Conservation (phyloP, 805 yeast genomes). For the Kodamaea restingae region DNA sequence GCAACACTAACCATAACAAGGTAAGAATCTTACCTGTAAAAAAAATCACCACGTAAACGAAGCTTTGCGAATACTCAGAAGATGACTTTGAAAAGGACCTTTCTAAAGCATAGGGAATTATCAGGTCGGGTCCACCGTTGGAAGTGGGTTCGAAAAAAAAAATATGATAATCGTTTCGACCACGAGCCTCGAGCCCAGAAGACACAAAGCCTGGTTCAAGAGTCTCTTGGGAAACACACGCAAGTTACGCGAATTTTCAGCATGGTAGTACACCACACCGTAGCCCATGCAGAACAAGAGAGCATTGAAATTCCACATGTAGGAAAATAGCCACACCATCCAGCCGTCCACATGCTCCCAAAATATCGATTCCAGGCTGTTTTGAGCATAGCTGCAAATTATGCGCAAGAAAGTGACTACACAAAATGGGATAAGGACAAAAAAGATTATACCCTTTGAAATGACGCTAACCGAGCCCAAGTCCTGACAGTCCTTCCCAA, state of each 20-base stretch:
- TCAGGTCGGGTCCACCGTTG: not conserved
- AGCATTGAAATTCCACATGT: conserved; percentile 12
- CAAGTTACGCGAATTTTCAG: conserved; percentile 19
- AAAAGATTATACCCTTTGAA: conserved; percentile 26
- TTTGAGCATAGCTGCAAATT: conserved; percentile 9
- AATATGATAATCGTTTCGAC: not conserved
- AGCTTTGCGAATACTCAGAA: not conserved
- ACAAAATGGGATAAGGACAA: conserved; percentile 20
- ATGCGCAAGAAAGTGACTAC: not conserved
- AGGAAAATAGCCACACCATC: conserved; percentile 8
- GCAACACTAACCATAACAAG: conserved; percentile 13
- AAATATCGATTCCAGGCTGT: conserved; percentile 11
- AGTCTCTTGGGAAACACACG: conserved; percentile 19
- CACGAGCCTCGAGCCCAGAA: not conserved
- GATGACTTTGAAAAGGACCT: not conserved
- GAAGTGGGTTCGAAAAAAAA: not conserved
- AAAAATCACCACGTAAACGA: not conserved
- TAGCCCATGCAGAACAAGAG: conserved; percentile 33
- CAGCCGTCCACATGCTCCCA: conserved; percentile 1
- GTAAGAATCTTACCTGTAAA: not conserved
- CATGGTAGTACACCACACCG: conserved; percentile 29
- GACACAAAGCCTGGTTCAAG: not conserved
- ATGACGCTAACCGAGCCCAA: conserved; percentile 26
- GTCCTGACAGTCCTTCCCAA: conserved; percentile 24
- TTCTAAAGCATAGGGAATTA: not conserved